Base-by-base conservation (phyloP, 2,329 filamentous ascomycete genomes). In the Colletotrichum tropicale region DNA sequence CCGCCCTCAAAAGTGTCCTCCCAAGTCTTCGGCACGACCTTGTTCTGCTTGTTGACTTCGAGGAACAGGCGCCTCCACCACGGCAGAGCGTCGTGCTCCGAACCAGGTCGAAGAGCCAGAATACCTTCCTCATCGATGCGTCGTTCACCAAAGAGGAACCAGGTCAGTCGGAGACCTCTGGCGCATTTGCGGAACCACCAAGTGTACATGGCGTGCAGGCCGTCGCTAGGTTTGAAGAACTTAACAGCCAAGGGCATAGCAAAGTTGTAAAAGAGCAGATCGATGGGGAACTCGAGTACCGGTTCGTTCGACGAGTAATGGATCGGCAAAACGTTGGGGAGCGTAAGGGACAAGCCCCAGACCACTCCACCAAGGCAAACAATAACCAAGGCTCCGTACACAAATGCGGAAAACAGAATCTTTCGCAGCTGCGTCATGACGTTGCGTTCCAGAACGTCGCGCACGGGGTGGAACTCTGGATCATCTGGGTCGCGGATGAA, bases 401-500 rank as follows among this genome's bases (percentile, higher is more conserved):
- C 96, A 72, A 98, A 92, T 18, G 96, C 98, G 77, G 96, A 98
- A 82, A 98, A 98, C 3, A 96, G 90, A 65, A 99, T 99, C 86
- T 99, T 99, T 71, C 96, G 93, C 38, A 99, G 91, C 84, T 99
- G 97, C 0, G 96, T 98, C 15, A 94, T 93, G 65, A 99, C 94
- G 79, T 94, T 98, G 38, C 97, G 93, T 84, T 99, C 97, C 21
- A 99, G 90, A 15, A 99, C 97, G 84, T 99, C 97, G 48, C 98
- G 94, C 7, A 99, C 96, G 0, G 97, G 97, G 82, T 99, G 97
- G 84, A 99, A 99, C 15, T 97, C 98, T 10, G 98, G 97, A 84
- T 99, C 97, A 83, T 99, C 98, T 8, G 97, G 97, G 83, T 99
- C 98, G 77, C 97, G 93, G 80, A 99, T 99, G 84, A 99, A 99